A percentile compares a stretch with the other conserved stretches of the same genome.
Evolutionary conservation across 306 rosid species (phyloP).

Genomic region (Prunus armeniaca): DNA sequence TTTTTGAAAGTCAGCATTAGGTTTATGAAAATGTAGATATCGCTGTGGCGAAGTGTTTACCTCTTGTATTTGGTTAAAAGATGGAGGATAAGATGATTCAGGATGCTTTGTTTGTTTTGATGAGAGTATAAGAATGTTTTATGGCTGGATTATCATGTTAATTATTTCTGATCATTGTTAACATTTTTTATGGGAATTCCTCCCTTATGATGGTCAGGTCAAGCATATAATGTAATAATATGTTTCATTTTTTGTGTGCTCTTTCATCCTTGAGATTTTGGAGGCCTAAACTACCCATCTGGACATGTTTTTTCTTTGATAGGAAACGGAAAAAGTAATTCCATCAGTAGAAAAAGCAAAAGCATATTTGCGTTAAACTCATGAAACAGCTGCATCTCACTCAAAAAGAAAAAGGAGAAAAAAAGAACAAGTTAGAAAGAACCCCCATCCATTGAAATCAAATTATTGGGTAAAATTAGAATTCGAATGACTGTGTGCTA

Average conservation of each 20-base stretch:
- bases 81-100: constrained; percentile 18
- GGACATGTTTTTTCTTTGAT: background rate
- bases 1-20: constrained; percentile 33
- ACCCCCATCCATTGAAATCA: background rate
- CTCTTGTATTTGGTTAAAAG: background rate
- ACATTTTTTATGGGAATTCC: constrained; percentile 17
- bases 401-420: background rate
- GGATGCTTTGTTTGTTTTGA: constrained; percentile 29
- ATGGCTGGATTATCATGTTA: constrained; percentile 13
- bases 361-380: background rate
- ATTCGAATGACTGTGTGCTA: too few relatives aligned
- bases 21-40: constrained; percentile 37
- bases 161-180: constrained; percentile 4
- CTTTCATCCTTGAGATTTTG: background rate
- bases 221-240: constrained; percentile 12
- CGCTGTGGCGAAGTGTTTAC: constrained; percentile 19
- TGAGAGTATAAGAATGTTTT: constrained; percentile 13
- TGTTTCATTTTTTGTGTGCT: background rate
- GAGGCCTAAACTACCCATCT: background rate
- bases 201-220: background rate
- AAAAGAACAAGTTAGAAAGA: background rate
- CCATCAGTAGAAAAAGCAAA: background rate
- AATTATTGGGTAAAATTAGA: background rate
- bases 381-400: background rate
- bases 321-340: background rate